Evolutionary conservation across 257 asterid species (phyloP).

Genomic region (Cordia subcordata): DNA sequence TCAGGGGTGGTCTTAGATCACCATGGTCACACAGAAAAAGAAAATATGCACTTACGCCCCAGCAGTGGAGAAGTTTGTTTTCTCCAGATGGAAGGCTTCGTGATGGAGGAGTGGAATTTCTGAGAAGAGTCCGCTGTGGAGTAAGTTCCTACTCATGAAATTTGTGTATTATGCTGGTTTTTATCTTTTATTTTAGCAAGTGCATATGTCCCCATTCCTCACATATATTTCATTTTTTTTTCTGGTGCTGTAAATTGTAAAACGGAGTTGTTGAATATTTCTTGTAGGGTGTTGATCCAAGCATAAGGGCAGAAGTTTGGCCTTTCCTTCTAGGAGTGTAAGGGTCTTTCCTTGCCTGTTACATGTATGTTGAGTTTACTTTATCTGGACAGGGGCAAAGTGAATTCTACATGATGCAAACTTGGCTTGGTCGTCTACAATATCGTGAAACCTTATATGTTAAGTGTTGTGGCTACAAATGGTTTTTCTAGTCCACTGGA

Average conservation of each 20-base stretch:
- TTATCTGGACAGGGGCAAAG: background rate
- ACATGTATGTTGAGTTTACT: background rate
- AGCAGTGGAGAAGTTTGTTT: constrained; percentile 71
- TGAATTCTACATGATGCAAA: too few relatives aligned
- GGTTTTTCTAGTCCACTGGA: too few relatives aligned
- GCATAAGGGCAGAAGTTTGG: constrained; percentile 89
- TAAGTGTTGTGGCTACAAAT: too few relatives aligned
- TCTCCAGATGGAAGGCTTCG: constrained; percentile 79
- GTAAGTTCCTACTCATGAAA: constrained; percentile 37
- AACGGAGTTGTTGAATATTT: too few relatives aligned
- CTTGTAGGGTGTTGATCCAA: constrained; percentile 83
- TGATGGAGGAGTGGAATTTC: constrained; percentile 66
- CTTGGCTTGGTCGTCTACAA: too few relatives aligned
- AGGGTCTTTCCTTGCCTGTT: constrained; percentile 30
- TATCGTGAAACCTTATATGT: too few relatives aligned
- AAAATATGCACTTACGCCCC: constrained; percentile 65
- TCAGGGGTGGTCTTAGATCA: constrained; percentile 74
- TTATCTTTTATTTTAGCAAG: background rate
- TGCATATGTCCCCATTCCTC: background rate
- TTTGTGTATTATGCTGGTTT: background rate
- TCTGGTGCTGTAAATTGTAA: background rate
- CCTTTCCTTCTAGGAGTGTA: constrained; percentile 98
- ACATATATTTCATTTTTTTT: background rate
- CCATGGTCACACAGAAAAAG: constrained; percentile 96
- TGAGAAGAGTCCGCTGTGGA: constrained; percentile 94